Conservation (phyloP, 106 monocot species). For the Dendrobium officinale region DNA sequence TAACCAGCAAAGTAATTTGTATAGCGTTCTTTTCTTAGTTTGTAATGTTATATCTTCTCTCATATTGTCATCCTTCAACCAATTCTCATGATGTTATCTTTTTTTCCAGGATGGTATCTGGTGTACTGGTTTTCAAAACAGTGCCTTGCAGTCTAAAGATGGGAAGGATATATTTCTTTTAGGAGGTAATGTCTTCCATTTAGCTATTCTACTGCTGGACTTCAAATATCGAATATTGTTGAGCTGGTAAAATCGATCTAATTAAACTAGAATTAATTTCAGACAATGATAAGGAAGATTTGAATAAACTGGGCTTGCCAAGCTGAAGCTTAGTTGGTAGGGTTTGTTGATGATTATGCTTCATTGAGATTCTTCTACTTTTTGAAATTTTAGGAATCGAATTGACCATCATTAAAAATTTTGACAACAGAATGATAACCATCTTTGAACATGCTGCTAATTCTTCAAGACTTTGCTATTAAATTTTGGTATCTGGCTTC, state of each 20-base stretch:
- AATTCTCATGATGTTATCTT: conserved; percentile 3
- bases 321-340: not conserved
- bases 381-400: not conserved
- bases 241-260: not conserved
- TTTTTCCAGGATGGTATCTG: conserved; percentile 38
- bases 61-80: not conserved
- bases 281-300: not conserved
- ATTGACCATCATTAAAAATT: too few species aligned
- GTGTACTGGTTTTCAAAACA: conserved; percentile 84
- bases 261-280: not conserved
- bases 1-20: not conserved
- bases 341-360: not conserved
- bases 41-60: not conserved
- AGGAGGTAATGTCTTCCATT: conserved; percentile 44
- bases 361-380: not conserved
- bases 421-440: too few species aligned
- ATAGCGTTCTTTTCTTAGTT: not conserved
- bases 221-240: not conserved
- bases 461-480: not conserved
- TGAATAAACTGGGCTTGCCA: not conserved
- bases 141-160: conserved; percentile 68
- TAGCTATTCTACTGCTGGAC: not conserved
- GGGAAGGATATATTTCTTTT: conserved; percentile 78
- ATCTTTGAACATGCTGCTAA: not conserved
- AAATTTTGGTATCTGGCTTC: not conserved